Base-by-base conservation (phyloP, 2,329 filamentous ascomycete species). In the Colletotrichum chlorophyti region DNA sequence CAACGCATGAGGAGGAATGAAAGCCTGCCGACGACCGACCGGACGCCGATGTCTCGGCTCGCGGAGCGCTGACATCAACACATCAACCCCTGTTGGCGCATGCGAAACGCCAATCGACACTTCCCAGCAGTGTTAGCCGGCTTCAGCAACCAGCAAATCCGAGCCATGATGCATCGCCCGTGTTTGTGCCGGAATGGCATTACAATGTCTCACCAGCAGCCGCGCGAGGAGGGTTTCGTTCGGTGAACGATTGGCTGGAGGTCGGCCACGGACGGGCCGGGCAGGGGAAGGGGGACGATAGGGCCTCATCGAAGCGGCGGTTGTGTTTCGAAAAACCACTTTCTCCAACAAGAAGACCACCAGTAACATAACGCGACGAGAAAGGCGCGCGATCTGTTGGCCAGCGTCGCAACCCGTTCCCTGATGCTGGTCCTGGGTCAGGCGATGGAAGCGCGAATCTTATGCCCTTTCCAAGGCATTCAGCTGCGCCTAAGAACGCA, bases 141-240 rank as follows among this genome's bases (percentile, higher is more conserved):
- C 49, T 50, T 45, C 12, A 38, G 43, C 42, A 49, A 41, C 14
- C n/a, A n/a, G n/a, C 50, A 43, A 38, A 40, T n/a, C 42, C 31
- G 37, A 45, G 51, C 50, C 38, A 27, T 32, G 55, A 49, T 29
- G 37, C 55, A 45, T 49, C 26, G 15, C 10, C 40, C 32, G 40
- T 29, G 58, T 47, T 46, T 58, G 58, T 58, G 53, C n/a, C 58
- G 53, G 40, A 3, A 53, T 43, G 53, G 53, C 58, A 58, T 45
- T 40, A 46, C 8, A 47, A 38, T 53, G 58, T 53, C 53, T 47
- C 42, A n/a, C 38, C 23, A 19, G 15, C 43, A 38, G 38, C 15
- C 43, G 32, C 24, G 29, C 21, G 38, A 53, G 45, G 34, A 41
- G 37, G 14, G 38, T n/a, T 19, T 38, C 19, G 26, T 49, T 23